Conservation (phyloP, 2,329 filamentous ascomycete genomes). For the Clarireedia hainanense region DNA sequence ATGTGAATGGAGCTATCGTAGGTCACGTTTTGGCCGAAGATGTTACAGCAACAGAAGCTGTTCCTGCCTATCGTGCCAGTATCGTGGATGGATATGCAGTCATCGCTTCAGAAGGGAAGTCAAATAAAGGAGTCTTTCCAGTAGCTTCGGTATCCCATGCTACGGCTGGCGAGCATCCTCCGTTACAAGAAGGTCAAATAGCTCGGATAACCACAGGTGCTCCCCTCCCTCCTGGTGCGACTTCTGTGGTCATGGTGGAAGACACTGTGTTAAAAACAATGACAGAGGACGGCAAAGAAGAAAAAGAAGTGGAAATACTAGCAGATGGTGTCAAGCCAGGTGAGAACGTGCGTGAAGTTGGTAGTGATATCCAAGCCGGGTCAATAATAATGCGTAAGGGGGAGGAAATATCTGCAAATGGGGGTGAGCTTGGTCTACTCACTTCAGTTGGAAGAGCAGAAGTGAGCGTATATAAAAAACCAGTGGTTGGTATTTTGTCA, state of each 20-base stretch:
- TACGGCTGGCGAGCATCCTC: conserved; percentile 56
- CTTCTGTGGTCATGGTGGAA: conserved; percentile 93
- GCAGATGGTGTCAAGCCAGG: conserved; percentile 65
- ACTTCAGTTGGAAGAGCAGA: conserved; percentile 71
- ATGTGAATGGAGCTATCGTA: conserved; percentile 59
- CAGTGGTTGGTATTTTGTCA: conserved; percentile 77
- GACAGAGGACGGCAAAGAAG: conserved; percentile 75
- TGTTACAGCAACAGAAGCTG: conserved; percentile 69
- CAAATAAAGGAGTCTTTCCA: conserved; percentile 72
- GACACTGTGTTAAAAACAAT: conserved; percentile 71
- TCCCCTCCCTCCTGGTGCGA: conserved; percentile 79
- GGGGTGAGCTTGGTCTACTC: conserved; percentile 85
- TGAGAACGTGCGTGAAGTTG: conserved; percentile 86
- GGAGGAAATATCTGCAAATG: conserved; percentile 75
- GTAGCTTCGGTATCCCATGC: conserved; percentile 85
- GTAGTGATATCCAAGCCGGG: conserved; percentile 72
- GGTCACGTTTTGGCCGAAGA: conserved; percentile 74
- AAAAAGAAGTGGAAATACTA: conserved; percentile 80
- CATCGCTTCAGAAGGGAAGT: conserved; percentile 52
- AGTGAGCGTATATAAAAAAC: conserved; percentile 66
- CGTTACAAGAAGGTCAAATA: conserved; percentile 65
- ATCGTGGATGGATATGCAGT: conserved; percentile 97
- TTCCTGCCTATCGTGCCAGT: conserved; percentile 89
- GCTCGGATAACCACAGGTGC: conserved; percentile 92
- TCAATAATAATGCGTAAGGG: conserved; percentile 66